phyloP scores from a whole-genome alignment of 352 stramenopile genomes.

The Phytophthora cajani region DNA sequence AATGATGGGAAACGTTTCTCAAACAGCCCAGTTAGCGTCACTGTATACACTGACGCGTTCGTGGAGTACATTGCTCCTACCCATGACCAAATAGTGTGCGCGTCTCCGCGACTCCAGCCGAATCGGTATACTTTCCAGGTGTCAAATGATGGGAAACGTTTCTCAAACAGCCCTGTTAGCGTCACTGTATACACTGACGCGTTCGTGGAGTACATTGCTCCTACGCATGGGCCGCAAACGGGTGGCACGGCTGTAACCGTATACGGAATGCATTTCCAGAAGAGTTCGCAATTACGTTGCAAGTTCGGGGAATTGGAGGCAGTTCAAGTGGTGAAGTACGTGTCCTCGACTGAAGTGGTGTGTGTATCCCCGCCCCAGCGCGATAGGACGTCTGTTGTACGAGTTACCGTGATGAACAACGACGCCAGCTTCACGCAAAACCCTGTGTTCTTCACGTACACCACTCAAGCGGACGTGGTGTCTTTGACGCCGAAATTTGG shows the following conservation, averaged over 20 bases:
- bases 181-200: conserved; percentile 83
- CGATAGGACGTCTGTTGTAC: conserved; percentile 46
- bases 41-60: conserved; percentile 79
- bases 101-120: conserved; percentile 59
- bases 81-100: conserved; percentile 82
- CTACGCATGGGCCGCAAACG: conserved; percentile 69
- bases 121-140: conserved; percentile 76
- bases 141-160: conserved; percentile 71
- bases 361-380: conserved; percentile 67
- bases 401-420: conserved; percentile 73
- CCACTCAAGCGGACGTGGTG: conserved; percentile 49
- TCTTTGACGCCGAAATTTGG: conserved; percentile 63
- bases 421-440: conserved; percentile 68
- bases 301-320: conserved; percentile 72
- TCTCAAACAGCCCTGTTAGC: conserved; percentile 61
- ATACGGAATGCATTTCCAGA: conserved; percentile 83
- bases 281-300: conserved; percentile 61
- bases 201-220: conserved; percentile 71
- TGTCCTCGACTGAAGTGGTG: conserved; percentile 75
- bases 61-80: conserved; percentile 73
- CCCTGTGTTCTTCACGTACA: conserved; percentile 86
- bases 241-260: conserved; percentile 88
- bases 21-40: conserved; percentile 61
- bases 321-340: conserved; percentile 62
- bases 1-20: conserved; percentile 77